Base-by-base conservation (phyloP, 2,329 filamentous ascomycete species). In the Zymoseptoria brevis region DNA sequence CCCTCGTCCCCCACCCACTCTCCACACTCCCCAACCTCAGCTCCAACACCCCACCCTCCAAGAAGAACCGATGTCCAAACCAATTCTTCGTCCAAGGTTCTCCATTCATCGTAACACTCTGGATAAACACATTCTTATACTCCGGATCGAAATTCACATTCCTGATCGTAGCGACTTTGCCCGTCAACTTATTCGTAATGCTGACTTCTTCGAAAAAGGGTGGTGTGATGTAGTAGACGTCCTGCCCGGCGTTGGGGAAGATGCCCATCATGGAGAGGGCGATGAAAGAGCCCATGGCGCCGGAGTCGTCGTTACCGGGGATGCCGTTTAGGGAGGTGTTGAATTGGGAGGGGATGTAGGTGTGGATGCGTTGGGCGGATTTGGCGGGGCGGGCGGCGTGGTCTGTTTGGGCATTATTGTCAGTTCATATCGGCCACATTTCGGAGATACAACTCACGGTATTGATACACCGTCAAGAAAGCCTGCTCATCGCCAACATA, bases 401-500 rank as follows among this genome's bases (percentile, higher is more conserved):
- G 59, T 79, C 35, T 45, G 75, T 5, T 16, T 13, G 16, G 2
- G 13, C 16, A n/a, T n/a, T 7, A 45, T 2, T 45, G 5, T 45
- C 13, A 16, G 22, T 24, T 24, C 22, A 24, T 24, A 4, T 24
- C 22, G 22, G 22, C 22, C 22, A 24, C 22, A 24, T 24, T 24
- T 24, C 22, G 4, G 22, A 24, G 22, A 24, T 24, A 45, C 1
- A 5, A n/a, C 35, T n/a, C n/a, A 45, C 35, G 68, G 52, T 77
- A 76, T 63, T 76, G 72, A 57, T 73, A 79, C 0, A 78, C 74
- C 1, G 75, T 76, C 6, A 79, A 66, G 63, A 79, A 79, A 3
- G 73, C 75, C 16, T 77, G 77, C 62, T 79, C 77, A 41, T 79
- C 77, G 4, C 76, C 75, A 24, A 78, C 78, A 58, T 78, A 76